phyloP scores from a whole-genome alignment of 2,329 filamentous ascomycete genomes.

The Verticillium tricorpus region DNA sequence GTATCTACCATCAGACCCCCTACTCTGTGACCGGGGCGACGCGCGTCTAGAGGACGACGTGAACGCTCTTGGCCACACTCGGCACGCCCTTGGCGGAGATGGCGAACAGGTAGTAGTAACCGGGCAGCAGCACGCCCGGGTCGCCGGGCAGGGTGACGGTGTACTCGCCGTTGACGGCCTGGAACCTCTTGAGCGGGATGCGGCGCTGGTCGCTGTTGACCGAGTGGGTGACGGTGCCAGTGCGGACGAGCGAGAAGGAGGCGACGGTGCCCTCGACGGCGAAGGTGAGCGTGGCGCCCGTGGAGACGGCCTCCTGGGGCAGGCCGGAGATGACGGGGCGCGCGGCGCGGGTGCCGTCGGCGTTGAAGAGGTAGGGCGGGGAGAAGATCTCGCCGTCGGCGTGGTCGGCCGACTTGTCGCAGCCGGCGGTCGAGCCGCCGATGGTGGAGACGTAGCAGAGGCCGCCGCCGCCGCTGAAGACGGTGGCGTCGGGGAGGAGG shows the following conservation, averaged over 20 bases:
- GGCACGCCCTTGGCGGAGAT: constrained; percentile 39
- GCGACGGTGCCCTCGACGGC: constrained; percentile 14
- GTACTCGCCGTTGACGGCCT: constrained; percentile 25
- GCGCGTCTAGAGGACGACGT: constrained; percentile 15
- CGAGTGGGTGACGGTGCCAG: constrained; percentile 47
- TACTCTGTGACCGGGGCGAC: no score
- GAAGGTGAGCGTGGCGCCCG: constrained; percentile 16
- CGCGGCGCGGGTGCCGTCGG: constrained; percentile 30
- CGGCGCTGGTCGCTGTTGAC: constrained; percentile 56
- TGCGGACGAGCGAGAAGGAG: constrained; percentile 39
- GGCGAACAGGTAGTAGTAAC: constrained; percentile 51
- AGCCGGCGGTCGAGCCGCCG: constrained; percentile 21
- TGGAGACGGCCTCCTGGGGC: constrained; percentile 18
- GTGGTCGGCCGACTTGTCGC: constrained; percentile 41
- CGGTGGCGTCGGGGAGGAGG: constrained; percentile 44
- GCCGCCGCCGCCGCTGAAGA: constrained; percentile 47
- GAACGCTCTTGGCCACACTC: constrained; percentile 37
- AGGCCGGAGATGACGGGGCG: constrained; percentile 37
- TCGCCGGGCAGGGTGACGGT: constrained; percentile 39
- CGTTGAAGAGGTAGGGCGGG: constrained; percentile 50
- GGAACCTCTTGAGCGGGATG: constrained; percentile 33
- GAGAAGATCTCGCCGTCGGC: constrained; percentile 50
- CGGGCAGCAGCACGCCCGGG: constrained; percentile 44
- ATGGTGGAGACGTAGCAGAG: constrained; percentile 34
- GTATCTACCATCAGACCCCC: no score